Evolutionary conservation across 306 rosid genomes (phyloP).

Genomic region (Lathyrus aphaca): DNA sequence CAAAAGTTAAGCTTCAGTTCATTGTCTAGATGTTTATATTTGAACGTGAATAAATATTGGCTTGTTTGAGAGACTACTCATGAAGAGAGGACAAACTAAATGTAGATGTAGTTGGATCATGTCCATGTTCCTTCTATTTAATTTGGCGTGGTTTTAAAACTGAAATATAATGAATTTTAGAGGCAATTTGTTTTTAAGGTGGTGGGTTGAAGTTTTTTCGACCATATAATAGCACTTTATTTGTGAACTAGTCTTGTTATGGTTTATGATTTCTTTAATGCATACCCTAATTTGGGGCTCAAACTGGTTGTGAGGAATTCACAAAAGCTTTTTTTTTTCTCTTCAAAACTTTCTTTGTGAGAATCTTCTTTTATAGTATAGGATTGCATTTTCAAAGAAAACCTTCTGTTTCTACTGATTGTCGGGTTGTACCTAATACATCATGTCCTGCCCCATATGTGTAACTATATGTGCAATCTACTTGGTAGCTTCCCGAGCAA

Average conservation of each 20-base stretch:
- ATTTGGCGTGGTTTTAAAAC: neutral
- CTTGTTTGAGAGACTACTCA: slow-evolving; percentile 5
- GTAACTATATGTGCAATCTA: slow-evolving; percentile 2
- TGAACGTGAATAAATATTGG: slow-evolving; percentile 17
- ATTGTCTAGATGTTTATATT: slow-evolving; percentile 10
- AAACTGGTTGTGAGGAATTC: neutral
- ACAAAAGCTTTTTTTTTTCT: neutral
- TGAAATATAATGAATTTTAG: slow-evolving; percentile 6
- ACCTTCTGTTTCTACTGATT: neutral
- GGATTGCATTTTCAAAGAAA: too few relatives aligned
- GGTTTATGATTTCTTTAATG: neutral
- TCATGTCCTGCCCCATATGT: neutral
- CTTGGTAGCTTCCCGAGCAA: slow-evolving; percentile 3
- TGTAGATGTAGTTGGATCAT: neutral
- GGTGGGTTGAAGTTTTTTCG: slow-evolving; percentile 13
- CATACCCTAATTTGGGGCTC: slow-evolving; percentile 3
- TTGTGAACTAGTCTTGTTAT: slow-evolving; percentile 17
- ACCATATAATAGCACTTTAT: slow-evolving; percentile 13
- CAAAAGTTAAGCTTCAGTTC: neutral
- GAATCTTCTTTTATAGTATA: neutral
- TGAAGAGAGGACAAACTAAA: slow-evolving; percentile 12
- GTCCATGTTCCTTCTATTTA: neutral
- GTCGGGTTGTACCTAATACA: neutral
- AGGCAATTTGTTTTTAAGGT: neutral
- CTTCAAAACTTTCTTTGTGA: slow-evolving; percentile 1